These are phyloP conservation scores for Penicillium nordicum DNA, from an alignment of 2,329 filamentous ascomycete species.

Conservation along the genomic window DNA sequence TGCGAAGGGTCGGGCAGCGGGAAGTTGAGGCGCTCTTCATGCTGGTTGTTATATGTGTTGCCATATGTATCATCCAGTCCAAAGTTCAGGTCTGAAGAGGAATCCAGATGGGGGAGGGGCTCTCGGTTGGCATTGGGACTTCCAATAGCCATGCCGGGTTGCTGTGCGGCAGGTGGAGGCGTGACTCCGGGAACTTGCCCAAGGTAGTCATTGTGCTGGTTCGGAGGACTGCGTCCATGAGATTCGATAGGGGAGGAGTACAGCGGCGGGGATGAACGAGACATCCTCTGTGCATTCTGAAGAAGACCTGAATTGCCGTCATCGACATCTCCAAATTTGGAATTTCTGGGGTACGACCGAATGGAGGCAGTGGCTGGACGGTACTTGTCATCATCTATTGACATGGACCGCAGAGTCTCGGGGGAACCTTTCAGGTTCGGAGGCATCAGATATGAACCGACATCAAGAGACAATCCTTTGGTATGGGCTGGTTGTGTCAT, in stretches of 20 bases:
- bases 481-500: conserved; percentile 40
- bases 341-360: conserved; percentile 40
- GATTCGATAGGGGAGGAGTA: conserved; percentile 21
- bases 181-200: conserved; percentile 12
- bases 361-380: conserved; percentile 54
- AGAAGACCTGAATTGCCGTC: conserved; percentile 53
- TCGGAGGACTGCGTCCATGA: not conserved
- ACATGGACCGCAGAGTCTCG: conserved; percentile 83
- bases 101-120: conserved; percentile 12
- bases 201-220: conserved; percentile 14
- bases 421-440: conserved; percentile 72
- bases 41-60: not conserved
- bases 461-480: conserved; percentile 58
- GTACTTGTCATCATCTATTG: conserved; percentile 82
- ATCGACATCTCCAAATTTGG: conserved; percentile 41
- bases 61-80: conserved; percentile 10
- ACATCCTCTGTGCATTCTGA: conserved; percentile 57
- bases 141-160: conserved; percentile 14
- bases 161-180: conserved; percentile 10
- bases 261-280: conserved; percentile 49
- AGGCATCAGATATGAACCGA: conserved; percentile 90
- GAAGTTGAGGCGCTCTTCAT: conserved; percentile 21
- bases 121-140: conserved; percentile 12
- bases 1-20: conserved; percentile 18
- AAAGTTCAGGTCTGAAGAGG: conserved; percentile 20